phyloP scores from a whole-genome alignment of 352 stramenopile species.

The Phytophthora sojae region DNA sequence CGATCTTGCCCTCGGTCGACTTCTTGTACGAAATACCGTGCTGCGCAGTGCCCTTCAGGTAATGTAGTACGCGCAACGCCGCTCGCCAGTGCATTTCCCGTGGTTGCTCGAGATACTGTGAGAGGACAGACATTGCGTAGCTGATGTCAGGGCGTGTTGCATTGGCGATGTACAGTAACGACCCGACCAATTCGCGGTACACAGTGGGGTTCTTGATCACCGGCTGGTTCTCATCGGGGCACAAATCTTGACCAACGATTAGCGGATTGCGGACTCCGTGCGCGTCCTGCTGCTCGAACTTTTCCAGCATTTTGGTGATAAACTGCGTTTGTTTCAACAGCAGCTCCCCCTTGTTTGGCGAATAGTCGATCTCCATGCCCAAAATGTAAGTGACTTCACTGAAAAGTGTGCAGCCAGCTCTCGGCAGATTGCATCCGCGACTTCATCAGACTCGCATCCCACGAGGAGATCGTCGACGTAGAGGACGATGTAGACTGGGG shows the following conservation, averaged over 20 bases:
- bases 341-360: neutral
- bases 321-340: neutral
- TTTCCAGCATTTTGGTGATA: neutral
- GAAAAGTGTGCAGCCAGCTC: constrained; percentile 12
- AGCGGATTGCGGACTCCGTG: constrained; percentile 11
- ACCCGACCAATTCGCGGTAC: constrained; percentile 13
- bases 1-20: too few relatives aligned
- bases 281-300: neutral
- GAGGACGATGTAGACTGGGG: constrained; percentile 13
- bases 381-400: constrained; percentile 7
- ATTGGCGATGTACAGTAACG: constrained; percentile 28
- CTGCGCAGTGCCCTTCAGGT: constrained; percentile 1
- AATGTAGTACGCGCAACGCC: neutral
- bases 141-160: constrained; percentile 23
- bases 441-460: constrained; percentile 6
- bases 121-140: neutral
- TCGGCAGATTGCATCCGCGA: neutral
- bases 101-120: neutral
- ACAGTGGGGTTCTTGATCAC: too few relatives aligned
- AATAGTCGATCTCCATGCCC: neutral
- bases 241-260: constrained; percentile 4
- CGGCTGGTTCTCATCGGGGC: neutral
- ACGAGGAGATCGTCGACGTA: constrained; percentile 24
- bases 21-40: too few relatives aligned
- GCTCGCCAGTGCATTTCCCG: constrained; percentile 1